Evolutionary conservation across 2,329 filamentous ascomycete genomes (phyloP), one percentile per base, ranked within the genome.

Genomic region (Ophiostoma australiae): DNA sequence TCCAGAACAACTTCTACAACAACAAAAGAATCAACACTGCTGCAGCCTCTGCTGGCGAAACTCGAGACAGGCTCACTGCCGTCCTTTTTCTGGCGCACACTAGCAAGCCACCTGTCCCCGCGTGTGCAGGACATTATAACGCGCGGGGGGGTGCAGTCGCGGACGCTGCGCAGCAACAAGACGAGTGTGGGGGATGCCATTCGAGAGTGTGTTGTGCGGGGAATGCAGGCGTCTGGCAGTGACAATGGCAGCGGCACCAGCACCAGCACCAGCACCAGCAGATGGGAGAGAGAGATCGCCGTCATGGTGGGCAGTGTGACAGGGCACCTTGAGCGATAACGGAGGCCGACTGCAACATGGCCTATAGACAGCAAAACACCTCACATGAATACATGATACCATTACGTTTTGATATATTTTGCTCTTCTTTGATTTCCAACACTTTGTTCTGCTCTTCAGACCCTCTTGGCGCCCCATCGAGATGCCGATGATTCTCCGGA

Each of bases 291-390:
- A 55, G 95, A 98, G 81, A 90, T 94, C 67, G 93, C 94, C 1
- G 94, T 98, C 67, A 97, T 98, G 94, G 91, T 97, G 61, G 90
- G 91, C 69, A 92, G 92, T 76, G 88, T 97, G 6, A 84, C 93
- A 55, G 86, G 85, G 67, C 85, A 85, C 72, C 76, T 88, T 4
- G 81, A 83, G 13, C 80, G 84, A 73, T 83, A 41, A 67, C 20
- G 44, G 17, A 67, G 37, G 58, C 23, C 4, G 27, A 33, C 27
- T 35, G 58, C 23, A 31, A 2, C 17, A 15, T 5, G n/a, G 35
- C 15, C 39, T 27, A 55, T 27, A 37, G 23, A 70, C 44, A 61
- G 11, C 10, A 33, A 70, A n/a, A n/a, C 35, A 66, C 35, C 63
- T 27, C 63, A 39, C 63, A 39, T 20, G 17, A 66, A 66, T 66